Conservation (phyloP, 306 rosid species). For the Elaeagnus macrophylla region DNA sequence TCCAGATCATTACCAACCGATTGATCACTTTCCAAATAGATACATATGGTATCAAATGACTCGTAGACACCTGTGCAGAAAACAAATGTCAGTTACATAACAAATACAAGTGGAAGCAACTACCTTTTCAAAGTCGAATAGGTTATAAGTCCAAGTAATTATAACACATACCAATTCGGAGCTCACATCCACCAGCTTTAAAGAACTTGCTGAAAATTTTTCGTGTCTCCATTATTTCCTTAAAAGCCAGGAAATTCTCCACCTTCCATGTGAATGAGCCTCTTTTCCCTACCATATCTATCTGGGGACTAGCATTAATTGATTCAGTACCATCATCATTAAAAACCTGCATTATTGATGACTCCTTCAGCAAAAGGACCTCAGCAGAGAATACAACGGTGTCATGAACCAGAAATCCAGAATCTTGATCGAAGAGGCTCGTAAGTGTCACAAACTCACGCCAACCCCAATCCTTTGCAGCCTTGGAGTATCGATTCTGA, state of each 20-base stretch:
- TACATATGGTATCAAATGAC: slow-evolving; percentile 96
- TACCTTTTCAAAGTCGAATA: not conserved
- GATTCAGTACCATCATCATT: slow-evolving; percentile 53
- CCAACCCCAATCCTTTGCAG: slow-evolving; percentile 99
- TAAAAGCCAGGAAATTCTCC: slow-evolving; percentile 91
- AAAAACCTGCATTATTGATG: slow-evolving; percentile 80
- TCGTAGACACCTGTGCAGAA: slow-evolving; percentile 77
- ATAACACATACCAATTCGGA: slow-evolving; percentile 78
- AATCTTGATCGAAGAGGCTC: slow-evolving; percentile 97
- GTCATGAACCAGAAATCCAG: slow-evolving; percentile 94
- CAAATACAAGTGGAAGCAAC: slow-evolving; percentile 20
- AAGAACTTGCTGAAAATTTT: slow-evolving; percentile 98
- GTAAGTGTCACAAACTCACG: slow-evolving; percentile 99
- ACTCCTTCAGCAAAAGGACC: slow-evolving; percentile 93
- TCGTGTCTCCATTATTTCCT: slow-evolving; percentile 98
- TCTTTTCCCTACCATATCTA: slow-evolving; percentile 45
- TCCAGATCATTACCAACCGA: slow-evolving; percentile 91
- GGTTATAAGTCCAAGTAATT: not conserved
- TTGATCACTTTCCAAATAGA: slow-evolving; percentile 97
- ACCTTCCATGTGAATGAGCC: slow-evolving; percentile 99
- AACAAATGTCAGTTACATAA: slow-evolving; percentile 12
- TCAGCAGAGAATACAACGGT: slow-evolving; percentile 96
- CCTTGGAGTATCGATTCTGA: slow-evolving; percentile 98
- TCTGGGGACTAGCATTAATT: slow-evolving; percentile 34
- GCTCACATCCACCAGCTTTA: slow-evolving; percentile 99